Conservation (phyloP, 352 stramenopile genomes). For the Phytophthora uliginosa region DNA sequence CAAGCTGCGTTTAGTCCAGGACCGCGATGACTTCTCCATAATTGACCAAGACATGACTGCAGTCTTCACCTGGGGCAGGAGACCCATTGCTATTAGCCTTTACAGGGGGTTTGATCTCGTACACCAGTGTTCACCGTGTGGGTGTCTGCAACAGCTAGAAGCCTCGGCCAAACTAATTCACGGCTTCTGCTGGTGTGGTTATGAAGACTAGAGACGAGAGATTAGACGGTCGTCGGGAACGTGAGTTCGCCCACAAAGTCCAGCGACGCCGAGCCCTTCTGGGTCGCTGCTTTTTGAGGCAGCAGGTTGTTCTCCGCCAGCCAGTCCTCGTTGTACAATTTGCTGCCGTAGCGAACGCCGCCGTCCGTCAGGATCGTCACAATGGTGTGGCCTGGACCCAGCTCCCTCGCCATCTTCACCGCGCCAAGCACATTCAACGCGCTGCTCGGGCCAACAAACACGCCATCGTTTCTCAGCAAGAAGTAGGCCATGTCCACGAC, state of each 20-base stretch:
- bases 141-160: constrained; percentile 3
- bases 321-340: constrained; percentile 85
- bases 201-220: neutral
- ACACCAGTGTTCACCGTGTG: neutral
- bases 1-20: neutral
- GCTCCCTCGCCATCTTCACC: constrained; percentile 80
- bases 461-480: constrained; percentile 89
- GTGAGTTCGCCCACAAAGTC: constrained; percentile 45
- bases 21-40: constrained; percentile 7
- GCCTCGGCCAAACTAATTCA: neutral
- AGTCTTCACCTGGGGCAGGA: constrained; percentile 7
- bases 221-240: constrained; percentile 36
- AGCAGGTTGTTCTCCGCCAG: constrained; percentile 68
- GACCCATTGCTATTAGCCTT: constrained; percentile 1
- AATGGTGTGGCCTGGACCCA: constrained; percentile 76
- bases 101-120: neutral
- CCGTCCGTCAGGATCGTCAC: constrained; percentile 89
- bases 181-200: neutral
- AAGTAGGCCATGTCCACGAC: constrained; percentile 95
- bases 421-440: constrained; percentile 84
- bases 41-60: neutral
- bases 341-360: constrained; percentile 84
- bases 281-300: constrained; percentile 21
- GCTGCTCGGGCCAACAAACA: constrained; percentile 94
- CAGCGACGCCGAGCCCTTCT: constrained; percentile 34